These are phyloP conservation scores for Dioscorea alata DNA, from an alignment of 106 monocot genomes.

Conservation along the genomic window DNA sequence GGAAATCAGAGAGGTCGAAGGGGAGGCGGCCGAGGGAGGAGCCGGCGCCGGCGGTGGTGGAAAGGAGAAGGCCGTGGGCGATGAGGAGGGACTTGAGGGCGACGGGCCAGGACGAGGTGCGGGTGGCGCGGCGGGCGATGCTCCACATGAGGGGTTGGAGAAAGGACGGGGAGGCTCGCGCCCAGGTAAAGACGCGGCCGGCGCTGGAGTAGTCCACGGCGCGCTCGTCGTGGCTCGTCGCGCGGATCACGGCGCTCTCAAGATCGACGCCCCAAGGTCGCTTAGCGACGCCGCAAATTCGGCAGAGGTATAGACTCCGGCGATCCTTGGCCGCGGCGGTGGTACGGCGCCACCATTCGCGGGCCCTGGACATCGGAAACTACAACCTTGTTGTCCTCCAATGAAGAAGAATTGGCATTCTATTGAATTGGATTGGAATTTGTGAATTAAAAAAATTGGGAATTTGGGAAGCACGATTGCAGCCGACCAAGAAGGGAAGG, in stretches of 20 bases:
- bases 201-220: conserved; percentile 64
- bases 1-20: conserved; percentile 73
- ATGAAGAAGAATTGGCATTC: too few species aligned
- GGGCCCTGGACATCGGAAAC: conserved; percentile 22
- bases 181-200: conserved; percentile 59
- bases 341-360: conserved; percentile 55
- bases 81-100: conserved; percentile 77
- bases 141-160: conserved; percentile 41
- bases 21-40: conserved; percentile 43
- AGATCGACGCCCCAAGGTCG: conserved; percentile 18
- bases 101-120: conserved; percentile 71
- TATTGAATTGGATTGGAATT: too few species aligned
- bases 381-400: too few species aligned
- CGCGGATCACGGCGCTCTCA: conserved; percentile 61
- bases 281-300: neutral
- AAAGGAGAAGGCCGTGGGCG: conserved; percentile 67
- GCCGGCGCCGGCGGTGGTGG: neutral
- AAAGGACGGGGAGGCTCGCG: conserved; percentile 38
- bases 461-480: too few species aligned
- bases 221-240: conserved; percentile 78
- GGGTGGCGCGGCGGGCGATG: conserved; percentile 40
- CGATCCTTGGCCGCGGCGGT: conserved; percentile 43
- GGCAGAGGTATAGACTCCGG: conserved; percentile 41
- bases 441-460: too few species aligned
- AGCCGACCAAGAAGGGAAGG: too few species aligned